Percentiles rank a stretch among this genome's conserved stretches.
These are phyloP conservation scores for Rhodamnia argentea DNA, from an alignment of 345 rosid species.

Conservation along the genomic window DNA sequence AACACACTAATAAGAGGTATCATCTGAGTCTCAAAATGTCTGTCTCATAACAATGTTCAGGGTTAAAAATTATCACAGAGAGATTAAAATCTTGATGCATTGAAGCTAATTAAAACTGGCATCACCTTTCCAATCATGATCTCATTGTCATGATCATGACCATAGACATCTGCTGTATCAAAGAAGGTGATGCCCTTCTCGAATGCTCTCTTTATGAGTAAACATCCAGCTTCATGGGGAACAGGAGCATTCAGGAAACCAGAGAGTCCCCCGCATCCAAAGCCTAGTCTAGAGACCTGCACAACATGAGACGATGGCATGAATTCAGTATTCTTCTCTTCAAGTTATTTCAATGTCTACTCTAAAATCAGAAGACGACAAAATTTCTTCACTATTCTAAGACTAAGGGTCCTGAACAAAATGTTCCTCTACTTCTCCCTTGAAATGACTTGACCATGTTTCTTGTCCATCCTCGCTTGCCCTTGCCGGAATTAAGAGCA, in stretches of 20 bases:
- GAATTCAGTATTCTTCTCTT: not conserved
- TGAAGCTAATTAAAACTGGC: not conserved
- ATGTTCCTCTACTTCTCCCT: not conserved
- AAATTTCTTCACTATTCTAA: not conserved
- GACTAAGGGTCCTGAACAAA: not conserved
- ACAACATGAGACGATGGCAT: not conserved
- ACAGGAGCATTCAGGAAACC: conserved; percentile 27
- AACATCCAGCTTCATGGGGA: conserved; percentile 35
- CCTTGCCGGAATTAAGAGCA: not conserved
- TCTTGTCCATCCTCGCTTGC: not conserved
- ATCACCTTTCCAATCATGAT: conserved; percentile 38
- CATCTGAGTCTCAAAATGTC: not conserved
- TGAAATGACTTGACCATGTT: not conserved
- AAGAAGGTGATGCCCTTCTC: conserved; percentile 36
- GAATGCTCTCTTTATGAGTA: conserved; percentile 24
- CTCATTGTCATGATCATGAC: conserved; percentile 28
- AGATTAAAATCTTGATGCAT: not conserved
- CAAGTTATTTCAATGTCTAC: not conserved
- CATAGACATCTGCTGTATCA: conserved; percentile 29
- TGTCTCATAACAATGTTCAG: not conserved
- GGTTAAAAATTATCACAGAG: not conserved
- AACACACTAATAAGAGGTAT: not conserved
- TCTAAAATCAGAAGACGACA: not conserved
- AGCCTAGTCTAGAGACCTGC: conserved; percentile 38
- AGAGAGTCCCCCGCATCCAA: conserved; percentile 43